Percentiles rank a stretch among this genome's conserved stretches.
Conservation (phyloP, 2,329 filamentous ascomycete genomes). For the Neofusicoccum laricinum region DNA sequence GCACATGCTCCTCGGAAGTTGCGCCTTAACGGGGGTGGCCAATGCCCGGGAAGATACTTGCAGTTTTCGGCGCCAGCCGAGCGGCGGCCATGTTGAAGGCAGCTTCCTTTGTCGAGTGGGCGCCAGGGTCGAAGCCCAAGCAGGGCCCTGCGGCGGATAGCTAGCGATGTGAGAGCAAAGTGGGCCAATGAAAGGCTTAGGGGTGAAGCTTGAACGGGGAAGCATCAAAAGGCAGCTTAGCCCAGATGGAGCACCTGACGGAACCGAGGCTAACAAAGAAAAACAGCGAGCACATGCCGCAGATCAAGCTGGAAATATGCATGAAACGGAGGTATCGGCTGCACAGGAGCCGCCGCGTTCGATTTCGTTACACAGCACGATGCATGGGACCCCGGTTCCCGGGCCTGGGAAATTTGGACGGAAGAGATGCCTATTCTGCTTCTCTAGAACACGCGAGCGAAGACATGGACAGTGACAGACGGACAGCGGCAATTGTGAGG, state of each 20-base stretch:
- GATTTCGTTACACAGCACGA: neutral
- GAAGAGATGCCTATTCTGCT: neutral
- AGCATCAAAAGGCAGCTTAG: neutral
- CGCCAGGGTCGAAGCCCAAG: neutral
- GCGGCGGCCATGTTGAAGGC: neutral
- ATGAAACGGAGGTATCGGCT: slow-evolving; percentile 2
- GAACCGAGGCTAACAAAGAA: slow-evolving; percentile 2
- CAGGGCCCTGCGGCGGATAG: slow-evolving; percentile 5
- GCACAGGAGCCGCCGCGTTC: neutral
- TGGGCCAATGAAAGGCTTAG: neutral
- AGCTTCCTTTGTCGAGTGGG: slow-evolving; percentile 2
- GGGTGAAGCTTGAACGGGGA: neutral
- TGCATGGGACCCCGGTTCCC: slow-evolving; percentile 1
- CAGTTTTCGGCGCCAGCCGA: slow-evolving; percentile 9
- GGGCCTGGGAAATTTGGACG: neutral
- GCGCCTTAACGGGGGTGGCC: neutral
- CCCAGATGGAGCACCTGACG: neutral
- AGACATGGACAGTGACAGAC: neutral
- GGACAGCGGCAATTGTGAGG: no score
- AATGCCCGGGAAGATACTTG: neutral
- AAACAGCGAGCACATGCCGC: slow-evolving; percentile 3
- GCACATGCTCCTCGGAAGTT: slow-evolving; percentile 11
- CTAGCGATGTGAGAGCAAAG: neutral
- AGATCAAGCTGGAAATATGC: neutral
- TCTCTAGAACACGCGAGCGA: neutral